Conservation (phyloP, 1,284 basidiomycete genomes). For the Phaffia rhodozyma region DNA sequence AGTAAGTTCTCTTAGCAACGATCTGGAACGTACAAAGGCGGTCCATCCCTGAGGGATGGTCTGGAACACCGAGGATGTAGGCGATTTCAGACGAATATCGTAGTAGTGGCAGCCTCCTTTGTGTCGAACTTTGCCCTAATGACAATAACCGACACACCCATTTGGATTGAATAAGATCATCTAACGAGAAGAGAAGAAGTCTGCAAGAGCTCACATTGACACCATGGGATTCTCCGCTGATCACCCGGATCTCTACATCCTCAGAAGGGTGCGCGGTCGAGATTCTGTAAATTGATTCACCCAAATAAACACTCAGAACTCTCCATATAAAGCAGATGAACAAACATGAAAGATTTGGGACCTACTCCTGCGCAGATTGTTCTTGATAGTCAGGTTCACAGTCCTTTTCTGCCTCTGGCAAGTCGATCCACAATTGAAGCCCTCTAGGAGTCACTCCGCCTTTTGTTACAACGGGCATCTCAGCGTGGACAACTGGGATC, state of each 20-base stretch:
- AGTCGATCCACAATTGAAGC: slow-evolving; percentile 87
- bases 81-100: slow-evolving; percentile 59
- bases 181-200: neutral
- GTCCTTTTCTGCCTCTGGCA: slow-evolving; percentile 79
- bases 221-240: slow-evolving; percentile 78
- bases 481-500: slow-evolving; percentile 26
- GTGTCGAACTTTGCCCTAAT: slow-evolving; percentile 70
- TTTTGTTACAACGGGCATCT: slow-evolving; percentile 69
- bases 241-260: slow-evolving; percentile 67
- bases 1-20: neutral
- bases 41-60: slow-evolving; percentile 75
- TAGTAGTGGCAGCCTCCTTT: slow-evolving; percentile 90
- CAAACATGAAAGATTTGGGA: slow-evolving; percentile 17
- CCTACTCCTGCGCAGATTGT: slow-evolving; percentile 39
- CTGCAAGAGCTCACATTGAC: slow-evolving; percentile 34
- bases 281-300: slow-evolving; percentile 41
- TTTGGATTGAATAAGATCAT: neutral
- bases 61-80: slow-evolving; percentile 64
- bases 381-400: slow-evolving; percentile 46
- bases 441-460: slow-evolving; percentile 60
- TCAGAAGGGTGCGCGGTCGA: slow-evolving; percentile 58
- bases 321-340: slow-evolving; percentile 45
- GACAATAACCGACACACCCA: neutral
- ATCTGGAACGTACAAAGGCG: slow-evolving; percentile 48
- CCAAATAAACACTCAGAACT: neutral